Conservation (phyloP, 1,284 basidiomycete genomes). For the Anthracocystis setariae region DNA sequence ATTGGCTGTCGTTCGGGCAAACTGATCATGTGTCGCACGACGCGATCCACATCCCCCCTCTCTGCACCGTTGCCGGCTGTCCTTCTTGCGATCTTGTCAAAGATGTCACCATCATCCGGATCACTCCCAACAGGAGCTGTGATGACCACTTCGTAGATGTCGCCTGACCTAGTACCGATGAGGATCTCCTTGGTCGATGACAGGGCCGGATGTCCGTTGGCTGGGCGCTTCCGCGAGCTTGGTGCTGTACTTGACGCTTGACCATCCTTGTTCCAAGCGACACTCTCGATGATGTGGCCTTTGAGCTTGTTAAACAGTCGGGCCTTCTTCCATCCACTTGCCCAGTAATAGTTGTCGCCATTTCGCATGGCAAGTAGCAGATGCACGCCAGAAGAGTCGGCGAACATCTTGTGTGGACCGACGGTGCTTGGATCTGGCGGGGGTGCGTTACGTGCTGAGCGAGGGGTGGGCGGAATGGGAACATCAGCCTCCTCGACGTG, state of each 20-base stretch:
- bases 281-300: conserved; percentile 82
- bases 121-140: conserved; percentile 69
- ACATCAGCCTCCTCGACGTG: conserved; percentile 60
- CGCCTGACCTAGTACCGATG: conserved; percentile 75
- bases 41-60: conserved; percentile 52
- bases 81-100: conserved; percentile 64
- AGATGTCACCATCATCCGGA: conserved; percentile 70
- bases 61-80: conserved; percentile 53
- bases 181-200: conserved; percentile 79
- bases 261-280: conserved; percentile 81
- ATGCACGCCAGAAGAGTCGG: conserved; percentile 89
- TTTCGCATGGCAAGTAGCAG: conserved; percentile 84
- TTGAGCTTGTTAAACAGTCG: conserved; percentile 73
- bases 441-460: conserved; percentile 45
- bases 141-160: conserved; percentile 74
- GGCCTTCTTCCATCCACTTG: conserved; percentile 59
- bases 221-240: conserved; percentile 12
- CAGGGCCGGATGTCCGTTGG: conserved; percentile 12
- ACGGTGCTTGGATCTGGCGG: conserved; percentile 47
- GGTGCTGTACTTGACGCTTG: background rate
- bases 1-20: conserved; percentile 61
- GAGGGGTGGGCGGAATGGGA: conserved; percentile 51
- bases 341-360: conserved; percentile 90
- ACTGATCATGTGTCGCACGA: conserved; percentile 52
- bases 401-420: conserved; percentile 58